These are phyloP conservation scores for Holtermannia corniformis DNA, from an alignment of 768 basidiomycete genomes.

Conservation along the genomic window DNA sequence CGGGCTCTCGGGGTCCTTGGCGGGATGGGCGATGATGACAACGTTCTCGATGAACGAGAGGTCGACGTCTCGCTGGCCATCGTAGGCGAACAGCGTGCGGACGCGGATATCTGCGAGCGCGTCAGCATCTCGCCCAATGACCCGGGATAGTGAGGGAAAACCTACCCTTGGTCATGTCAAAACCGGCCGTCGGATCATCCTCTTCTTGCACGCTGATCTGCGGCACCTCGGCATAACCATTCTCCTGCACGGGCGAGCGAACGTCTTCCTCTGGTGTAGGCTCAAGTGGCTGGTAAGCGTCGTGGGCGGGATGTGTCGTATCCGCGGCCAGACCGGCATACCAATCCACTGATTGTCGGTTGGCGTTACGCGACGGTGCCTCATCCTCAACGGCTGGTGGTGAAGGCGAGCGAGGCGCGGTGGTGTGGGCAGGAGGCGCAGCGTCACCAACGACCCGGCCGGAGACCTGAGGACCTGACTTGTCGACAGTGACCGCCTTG, in stretches of 20 bases:
- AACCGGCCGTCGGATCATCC: conserved; percentile 41
- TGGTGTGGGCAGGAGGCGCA: conserved; percentile 63
- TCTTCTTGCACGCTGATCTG: conserved; percentile 12
- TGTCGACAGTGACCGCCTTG: conserved; percentile 73
- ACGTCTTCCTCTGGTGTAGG: conserved; percentile 51
- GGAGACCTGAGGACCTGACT: conserved; percentile 54
- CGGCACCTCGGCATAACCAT: conserved; percentile 6
- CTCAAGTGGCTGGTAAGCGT: conserved; percentile 42
- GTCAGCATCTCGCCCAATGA: conserved; percentile 2
- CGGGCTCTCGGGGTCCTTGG: conserved; percentile 65
- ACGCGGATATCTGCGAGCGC: conserved; percentile 55
- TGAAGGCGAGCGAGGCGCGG: conserved; percentile 43
- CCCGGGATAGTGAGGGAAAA: neutral
- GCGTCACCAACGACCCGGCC: conserved; percentile 71
- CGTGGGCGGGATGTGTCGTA: conserved; percentile 31
- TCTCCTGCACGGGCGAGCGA: conserved; percentile 18
- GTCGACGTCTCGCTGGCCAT: conserved; percentile 80
- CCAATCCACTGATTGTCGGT: conserved; percentile 83
- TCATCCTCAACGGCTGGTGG: conserved; percentile 26
- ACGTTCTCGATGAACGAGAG: conserved; percentile 72
- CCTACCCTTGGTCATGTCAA: conserved; percentile 41
- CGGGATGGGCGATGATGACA: conserved; percentile 69
- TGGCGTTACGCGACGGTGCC: conserved; percentile 40
- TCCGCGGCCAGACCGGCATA: conserved; percentile 77
- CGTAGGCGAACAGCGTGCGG: conserved; percentile 72